Conservation (phyloP, 352 stramenopile genomes). For the Globisporangium spiculum region DNA sequence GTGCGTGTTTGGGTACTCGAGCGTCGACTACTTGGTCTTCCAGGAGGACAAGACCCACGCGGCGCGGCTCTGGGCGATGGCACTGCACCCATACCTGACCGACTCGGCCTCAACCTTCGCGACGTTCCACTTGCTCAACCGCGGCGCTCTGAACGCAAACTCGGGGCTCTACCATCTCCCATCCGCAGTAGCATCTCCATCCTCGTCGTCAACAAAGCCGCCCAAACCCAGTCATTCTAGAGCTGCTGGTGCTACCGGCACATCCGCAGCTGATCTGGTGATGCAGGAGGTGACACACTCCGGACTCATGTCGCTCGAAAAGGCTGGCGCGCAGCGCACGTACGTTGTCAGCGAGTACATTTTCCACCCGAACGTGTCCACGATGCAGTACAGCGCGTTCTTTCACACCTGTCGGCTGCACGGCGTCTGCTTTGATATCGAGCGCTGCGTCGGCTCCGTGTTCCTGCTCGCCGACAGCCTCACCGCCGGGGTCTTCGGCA, state of each 20-base stretch:
- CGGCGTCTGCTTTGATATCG: constrained; percentile 86
- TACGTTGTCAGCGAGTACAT: constrained; percentile 79
- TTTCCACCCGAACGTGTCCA: constrained; percentile 75
- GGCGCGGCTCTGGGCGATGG: constrained; percentile 70
- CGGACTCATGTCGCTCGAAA: constrained; percentile 15
- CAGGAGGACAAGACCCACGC: constrained; percentile 44
- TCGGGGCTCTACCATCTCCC: constrained; percentile 38
- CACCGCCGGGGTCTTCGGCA: constrained; percentile 69
- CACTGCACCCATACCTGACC: constrained; percentile 74
- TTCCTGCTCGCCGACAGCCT: constrained; percentile 82
- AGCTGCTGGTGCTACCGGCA: neutral
- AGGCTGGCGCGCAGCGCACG: constrained; percentile 29
- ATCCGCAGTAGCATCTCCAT: constrained; percentile 5
- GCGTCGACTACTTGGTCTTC: constrained; percentile 78
- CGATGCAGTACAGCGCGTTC: constrained; percentile 76
- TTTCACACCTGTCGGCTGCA: constrained; percentile 88
- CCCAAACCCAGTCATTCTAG: neutral
- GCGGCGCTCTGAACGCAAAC: constrained; percentile 32
- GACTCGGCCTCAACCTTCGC: constrained; percentile 72
- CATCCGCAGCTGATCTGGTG: constrained; percentile 15
- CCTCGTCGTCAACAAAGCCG: neutral
- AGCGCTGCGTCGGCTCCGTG: constrained; percentile 54
- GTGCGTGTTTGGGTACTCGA: constrained; percentile 78
- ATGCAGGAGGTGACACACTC: constrained; percentile 32
- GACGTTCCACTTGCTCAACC: constrained; percentile 64